These are phyloP conservation scores for Paecilomyces sp. DNA, from an alignment of 2,329 filamentous ascomycete species.

Conservation along the genomic window DNA sequence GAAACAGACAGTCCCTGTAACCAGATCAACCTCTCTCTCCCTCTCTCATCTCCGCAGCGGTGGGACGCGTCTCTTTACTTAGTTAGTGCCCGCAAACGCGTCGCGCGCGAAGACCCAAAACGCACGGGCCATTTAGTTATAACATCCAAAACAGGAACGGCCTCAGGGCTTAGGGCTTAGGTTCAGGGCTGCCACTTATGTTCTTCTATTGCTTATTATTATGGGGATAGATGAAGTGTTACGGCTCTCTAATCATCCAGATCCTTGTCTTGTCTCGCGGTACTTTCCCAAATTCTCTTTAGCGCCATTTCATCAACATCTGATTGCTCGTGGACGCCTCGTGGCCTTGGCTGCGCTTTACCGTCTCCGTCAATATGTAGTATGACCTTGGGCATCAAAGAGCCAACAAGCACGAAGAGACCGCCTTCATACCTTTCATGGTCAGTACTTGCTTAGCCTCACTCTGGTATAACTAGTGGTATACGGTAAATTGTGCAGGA, in stretches of 20 bases:
- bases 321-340: conserved; percentile 32
- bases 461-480: background rate
- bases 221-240: background rate
- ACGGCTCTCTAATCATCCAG: background rate
- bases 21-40: background rate
- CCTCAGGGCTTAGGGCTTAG: conserved; percentile 25
- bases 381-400: background rate
- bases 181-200: conserved; percentile 11
- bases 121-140: conserved; percentile 1
- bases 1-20: conserved; percentile 20
- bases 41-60: background rate
- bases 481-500: background rate
- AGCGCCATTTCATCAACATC: conserved; percentile 28
- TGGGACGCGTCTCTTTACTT: background rate
- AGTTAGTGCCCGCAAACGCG: conserved; percentile 11
- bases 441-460: background rate
- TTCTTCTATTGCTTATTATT: background rate
- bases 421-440: background rate
- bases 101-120: conserved; percentile 4
- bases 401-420: background rate
- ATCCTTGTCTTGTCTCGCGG: background rate
- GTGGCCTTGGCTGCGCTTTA: conserved; percentile 9
- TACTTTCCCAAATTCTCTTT: conserved; percentile 20
- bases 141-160: conserved; percentile 14
- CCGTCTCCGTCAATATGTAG: background rate